Evolutionary conservation across 2,329 filamentous ascomycete genomes (phyloP).

Genomic region (Lachnellula subtilissima): DNA sequence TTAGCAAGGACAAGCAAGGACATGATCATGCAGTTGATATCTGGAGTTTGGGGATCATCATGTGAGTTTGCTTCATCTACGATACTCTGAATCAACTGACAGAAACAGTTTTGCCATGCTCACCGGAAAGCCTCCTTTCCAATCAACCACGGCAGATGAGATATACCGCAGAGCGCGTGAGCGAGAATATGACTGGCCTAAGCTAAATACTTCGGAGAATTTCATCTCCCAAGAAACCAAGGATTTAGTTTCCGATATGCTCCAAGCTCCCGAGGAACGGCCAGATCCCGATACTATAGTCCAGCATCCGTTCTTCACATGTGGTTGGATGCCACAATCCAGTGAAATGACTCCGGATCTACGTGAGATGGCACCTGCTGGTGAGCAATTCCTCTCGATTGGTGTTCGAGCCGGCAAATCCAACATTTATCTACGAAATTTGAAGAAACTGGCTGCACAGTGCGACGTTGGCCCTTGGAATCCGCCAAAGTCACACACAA

Average conservation of each 20-base stretch:
- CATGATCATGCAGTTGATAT: conserved; percentile 98
- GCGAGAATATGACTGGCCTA: conserved; percentile 76
- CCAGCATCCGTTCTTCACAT: conserved; percentile 72
- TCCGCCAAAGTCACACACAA: conserved; percentile 42
- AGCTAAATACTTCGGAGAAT: conserved; percentile 58
- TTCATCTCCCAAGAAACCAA: conserved; percentile 72
- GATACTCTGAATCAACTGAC: conserved; percentile 21
- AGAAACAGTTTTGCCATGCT: conserved; percentile 79
- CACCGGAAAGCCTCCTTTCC: conserved; percentile 92
- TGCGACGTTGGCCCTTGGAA: conserved; percentile 56
- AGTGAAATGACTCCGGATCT: conserved; percentile 55
- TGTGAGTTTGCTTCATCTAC: conserved; percentile 45
- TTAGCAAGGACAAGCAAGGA: conserved; percentile 89
- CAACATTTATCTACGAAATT: conserved; percentile 38
- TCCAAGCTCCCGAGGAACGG: conserved; percentile 69
- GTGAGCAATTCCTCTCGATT: conserved; percentile 50
- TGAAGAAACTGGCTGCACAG: conserved; percentile 52
- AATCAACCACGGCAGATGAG: conserved; percentile 82
- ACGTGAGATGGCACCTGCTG: conserved; percentile 52
- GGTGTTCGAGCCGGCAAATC: conserved; percentile 40
- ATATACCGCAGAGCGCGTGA: conserved; percentile 70
- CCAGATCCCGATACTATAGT: conserved; percentile 75
- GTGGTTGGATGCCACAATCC: conserved; percentile 64
- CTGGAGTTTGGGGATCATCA: conserved; percentile 97
- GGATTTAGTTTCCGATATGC: conserved; percentile 70